Evolutionary conservation across 306 rosid genomes (phyloP).

Genomic region (Begonia loranthoides): DNA sequence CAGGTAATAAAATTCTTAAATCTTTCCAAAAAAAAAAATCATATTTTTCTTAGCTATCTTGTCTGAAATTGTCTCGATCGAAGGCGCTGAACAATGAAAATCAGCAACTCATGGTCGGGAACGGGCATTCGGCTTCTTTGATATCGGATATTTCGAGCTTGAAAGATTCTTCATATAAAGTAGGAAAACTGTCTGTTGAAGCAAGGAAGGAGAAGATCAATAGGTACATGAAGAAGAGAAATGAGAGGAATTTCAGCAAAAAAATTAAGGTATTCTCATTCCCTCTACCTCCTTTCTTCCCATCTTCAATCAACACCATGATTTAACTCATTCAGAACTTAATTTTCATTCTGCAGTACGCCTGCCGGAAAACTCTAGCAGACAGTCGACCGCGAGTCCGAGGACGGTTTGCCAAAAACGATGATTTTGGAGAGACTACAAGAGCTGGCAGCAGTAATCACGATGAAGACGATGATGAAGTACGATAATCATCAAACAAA

Average conservation of each 20-base stretch:
- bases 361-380: constrained; percentile 90
- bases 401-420: constrained; percentile 96
- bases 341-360: constrained; percentile 42
- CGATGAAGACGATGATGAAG: constrained; percentile 80
- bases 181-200: constrained; percentile 81
- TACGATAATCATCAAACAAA: constrained; percentile 29
- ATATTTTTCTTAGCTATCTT: no score
- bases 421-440: constrained; percentile 63
- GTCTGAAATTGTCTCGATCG: neutral
- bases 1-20: constrained; percentile 39
- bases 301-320: no score
- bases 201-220: constrained; percentile 91
- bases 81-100: constrained; percentile 57
- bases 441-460: constrained; percentile 54
- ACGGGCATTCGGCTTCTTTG: constrained; percentile 46
- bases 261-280: constrained; percentile 62
- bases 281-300: neutral
- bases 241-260: constrained; percentile 94
- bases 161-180: constrained; percentile 73
- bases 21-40: no score
- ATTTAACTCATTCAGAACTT: no score
- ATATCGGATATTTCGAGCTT: constrained; percentile 62
- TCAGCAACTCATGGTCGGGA: constrained; percentile 49
- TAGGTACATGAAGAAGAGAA: constrained; percentile 93
- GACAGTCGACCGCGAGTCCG: constrained; percentile 95